phyloP scores from a whole-genome alignment of 345 rosid genomes.

The sweet orange (Citrus sinensis) region DVS_A1.0 CM039169.1:26164501-26165000 shows the following conservation, averaged over 20 bases:
- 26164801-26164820: not conserved
- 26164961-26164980: not conserved
- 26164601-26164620: slow-evolving; percentile 5
- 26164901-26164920: not conserved
- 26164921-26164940: not conserved
- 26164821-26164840: not conserved
- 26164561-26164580: not conserved
- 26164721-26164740: not conserved
- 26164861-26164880: not conserved
- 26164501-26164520: no score
- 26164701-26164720: not conserved
- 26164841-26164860: not conserved
- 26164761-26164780: not conserved
- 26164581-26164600: slow-evolving; percentile 22
- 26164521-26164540: no score
- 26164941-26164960: not conserved
- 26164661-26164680: not conserved
- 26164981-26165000: not conserved
- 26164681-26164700: not conserved
- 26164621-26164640: slow-evolving; percentile 9
- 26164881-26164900: not conserved
- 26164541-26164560: no score
- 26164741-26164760: not conserved
- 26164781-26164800: not conserved
- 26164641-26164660: not conserved